Evolutionary conservation across 164 flowering plant species (phyloP).

Genomic region (Aristolochia fimbriata): DNA sequence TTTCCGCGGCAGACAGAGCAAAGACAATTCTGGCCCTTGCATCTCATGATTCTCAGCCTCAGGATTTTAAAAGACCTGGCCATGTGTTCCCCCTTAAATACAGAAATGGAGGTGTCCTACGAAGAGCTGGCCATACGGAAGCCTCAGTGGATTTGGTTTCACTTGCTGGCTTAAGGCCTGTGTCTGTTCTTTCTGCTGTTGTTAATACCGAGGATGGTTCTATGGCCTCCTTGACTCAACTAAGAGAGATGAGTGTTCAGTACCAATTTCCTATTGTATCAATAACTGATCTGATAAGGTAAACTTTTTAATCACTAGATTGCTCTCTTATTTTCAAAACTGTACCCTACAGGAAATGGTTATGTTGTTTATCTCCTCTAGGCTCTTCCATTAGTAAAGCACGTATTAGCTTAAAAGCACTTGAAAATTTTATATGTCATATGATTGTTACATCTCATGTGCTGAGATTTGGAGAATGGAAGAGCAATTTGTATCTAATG

Average conservation of each 20-base stretch:
- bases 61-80: slow-evolving; percentile 78
- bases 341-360: no score
- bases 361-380: no score
- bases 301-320: not conserved
- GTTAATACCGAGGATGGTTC: slow-evolving; percentile 72
- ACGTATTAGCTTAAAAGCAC: no score
- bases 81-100: slow-evolving; percentile 95
- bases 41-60: slow-evolving; percentile 56
- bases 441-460: no score
- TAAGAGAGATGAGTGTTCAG: slow-evolving; percentile 52
- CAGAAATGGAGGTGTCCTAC: slow-evolving; percentile 73
- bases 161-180: slow-evolving; percentile 57
- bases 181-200: slow-evolving; percentile 67
- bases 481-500: no score
- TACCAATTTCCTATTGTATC: slow-evolving; percentile 57
- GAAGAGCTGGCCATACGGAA: slow-evolving; percentile 87
- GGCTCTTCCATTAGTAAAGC: no score
- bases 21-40: slow-evolving; percentile 70
- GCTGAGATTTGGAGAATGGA: no score
- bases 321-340: no score
- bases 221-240: slow-evolving; percentile 39
- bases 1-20: slow-evolving; percentile 82
- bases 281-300: slow-evolving; percentile 80
- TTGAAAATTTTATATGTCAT: no score
- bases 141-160: slow-evolving; percentile 80